Conservation (phyloP, 176 grass and related monocot species). For the Triticum monococcum region DNA sequence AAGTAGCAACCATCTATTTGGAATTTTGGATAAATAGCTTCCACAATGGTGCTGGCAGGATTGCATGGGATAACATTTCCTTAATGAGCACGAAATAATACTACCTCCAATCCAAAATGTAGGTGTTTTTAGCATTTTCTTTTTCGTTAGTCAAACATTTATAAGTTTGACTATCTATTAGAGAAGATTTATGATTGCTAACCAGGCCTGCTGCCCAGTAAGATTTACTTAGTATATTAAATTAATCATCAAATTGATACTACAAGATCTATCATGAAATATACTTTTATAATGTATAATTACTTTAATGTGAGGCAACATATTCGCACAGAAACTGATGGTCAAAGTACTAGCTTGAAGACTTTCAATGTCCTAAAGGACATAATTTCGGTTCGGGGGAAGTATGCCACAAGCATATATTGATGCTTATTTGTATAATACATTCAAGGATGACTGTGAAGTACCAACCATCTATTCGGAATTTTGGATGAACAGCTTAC, state of each 20-base stretch:
- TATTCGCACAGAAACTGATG: not conserved
- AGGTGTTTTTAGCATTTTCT: not conserved
- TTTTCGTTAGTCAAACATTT: not conserved
- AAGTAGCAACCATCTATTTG: not conserved
- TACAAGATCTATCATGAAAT: not conserved
- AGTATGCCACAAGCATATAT: not conserved
- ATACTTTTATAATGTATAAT: not conserved
- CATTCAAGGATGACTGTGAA: not conserved
- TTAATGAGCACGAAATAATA: not conserved
- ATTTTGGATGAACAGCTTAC: not conserved
- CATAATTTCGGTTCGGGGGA: not conserved
- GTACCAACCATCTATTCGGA: not conserved
- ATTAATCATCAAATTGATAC: not conserved
- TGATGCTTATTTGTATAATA: conserved; percentile 9
- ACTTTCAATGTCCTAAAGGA: not conserved
- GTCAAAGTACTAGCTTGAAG: not conserved
- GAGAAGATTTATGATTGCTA: too few species aligned
- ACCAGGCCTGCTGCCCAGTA: too few species aligned
- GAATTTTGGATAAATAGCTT: not conserved
- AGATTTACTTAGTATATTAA: too few species aligned
- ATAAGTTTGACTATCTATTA: not conserved
- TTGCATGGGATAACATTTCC: not conserved
- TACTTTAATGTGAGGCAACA: not conserved
- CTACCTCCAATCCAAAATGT: not conserved
- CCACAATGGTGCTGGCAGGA: not conserved